These are phyloP conservation scores for Globisporangium nodosum DNA, from an alignment of 352 stramenopile genomes.

Conservation along the genomic window DNA sequence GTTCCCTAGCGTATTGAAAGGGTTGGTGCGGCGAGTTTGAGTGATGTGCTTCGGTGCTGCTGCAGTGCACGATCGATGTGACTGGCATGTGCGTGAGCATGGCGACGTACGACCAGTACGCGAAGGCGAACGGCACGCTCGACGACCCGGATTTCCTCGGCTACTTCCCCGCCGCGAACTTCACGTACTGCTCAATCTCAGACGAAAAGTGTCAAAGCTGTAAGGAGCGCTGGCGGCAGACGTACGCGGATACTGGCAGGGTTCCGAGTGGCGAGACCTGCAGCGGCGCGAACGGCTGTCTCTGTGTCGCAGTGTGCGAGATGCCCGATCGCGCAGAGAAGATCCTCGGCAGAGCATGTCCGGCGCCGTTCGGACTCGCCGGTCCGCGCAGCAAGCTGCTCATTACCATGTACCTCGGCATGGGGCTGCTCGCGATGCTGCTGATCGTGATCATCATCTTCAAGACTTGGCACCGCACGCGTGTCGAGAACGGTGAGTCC, in stretches of 20 bases:
- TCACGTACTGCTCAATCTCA: conserved; percentile 13
- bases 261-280: conserved; percentile 3
- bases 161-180: conserved; percentile 12
- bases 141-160: conserved; percentile 8
- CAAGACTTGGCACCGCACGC: conserved; percentile 4
- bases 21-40: background rate
- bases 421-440: background rate
- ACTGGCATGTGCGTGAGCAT: conserved; percentile 13
- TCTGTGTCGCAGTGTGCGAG: conserved; percentile 15
- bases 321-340: conserved; percentile 4
- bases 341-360: conserved; percentile 8
- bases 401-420: conserved; percentile 5
- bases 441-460: conserved; percentile 2
- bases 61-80: conserved; percentile 11
- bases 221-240: conserved; percentile 7
- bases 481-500: background rate
- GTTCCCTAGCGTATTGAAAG: background rate
- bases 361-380: background rate
- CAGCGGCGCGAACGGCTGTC: conserved; percentile 7
- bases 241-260: background rate
- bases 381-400: conserved; percentile 3
- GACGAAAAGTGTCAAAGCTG: conserved; percentile 11
- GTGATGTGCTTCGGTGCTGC: background rate
- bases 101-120: background rate
- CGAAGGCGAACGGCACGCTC: background rate